Evolutionary conservation across 768 basidiomycete species (phyloP).

Genomic region (Piloderma croceum): DNA sequence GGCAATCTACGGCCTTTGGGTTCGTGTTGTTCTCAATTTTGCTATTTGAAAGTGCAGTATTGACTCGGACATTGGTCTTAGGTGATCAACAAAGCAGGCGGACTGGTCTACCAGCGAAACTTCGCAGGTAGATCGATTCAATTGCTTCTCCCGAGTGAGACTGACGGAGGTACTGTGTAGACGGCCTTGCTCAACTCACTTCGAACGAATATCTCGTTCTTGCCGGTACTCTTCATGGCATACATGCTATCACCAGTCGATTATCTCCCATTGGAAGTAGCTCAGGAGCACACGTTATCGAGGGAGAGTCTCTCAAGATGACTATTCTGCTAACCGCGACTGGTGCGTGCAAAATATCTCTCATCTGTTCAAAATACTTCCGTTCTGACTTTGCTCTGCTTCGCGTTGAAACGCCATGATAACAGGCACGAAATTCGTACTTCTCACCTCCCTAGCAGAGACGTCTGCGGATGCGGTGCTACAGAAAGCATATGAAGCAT

Average conservation of each 20-base stretch:
- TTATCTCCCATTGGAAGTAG: slow-evolving; percentile 77
- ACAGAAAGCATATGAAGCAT: slow-evolving; percentile 86
- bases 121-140: slow-evolving; percentile 79
- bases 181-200: slow-evolving; percentile 84
- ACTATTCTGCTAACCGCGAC: slow-evolving; percentile 86
- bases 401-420: background rate
- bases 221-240: slow-evolving; percentile 94
- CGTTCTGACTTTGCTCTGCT: background rate
- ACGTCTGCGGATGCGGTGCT: slow-evolving; percentile 63
- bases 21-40: slow-evolving; percentile 27
- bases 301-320: slow-evolving; percentile 93
- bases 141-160: no score
- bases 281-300: slow-evolving; percentile 92
- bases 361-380: background rate
- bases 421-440: slow-evolving; percentile 91
- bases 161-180: no score
- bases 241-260: slow-evolving; percentile 95
- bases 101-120: slow-evolving; percentile 88
- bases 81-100: slow-evolving; percentile 98
- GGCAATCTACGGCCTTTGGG: slow-evolving; percentile 82
- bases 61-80: slow-evolving; percentile 32
- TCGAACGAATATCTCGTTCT: slow-evolving; percentile 95
- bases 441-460: slow-evolving; percentile 79
- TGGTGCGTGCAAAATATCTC: slow-evolving; percentile 42
- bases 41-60: slow-evolving; percentile 1